These are phyloP conservation scores for Fusarium pseudocircinatum DNA, from an alignment of 2,329 filamentous ascomycete genomes.

Conservation along the genomic window DNA sequence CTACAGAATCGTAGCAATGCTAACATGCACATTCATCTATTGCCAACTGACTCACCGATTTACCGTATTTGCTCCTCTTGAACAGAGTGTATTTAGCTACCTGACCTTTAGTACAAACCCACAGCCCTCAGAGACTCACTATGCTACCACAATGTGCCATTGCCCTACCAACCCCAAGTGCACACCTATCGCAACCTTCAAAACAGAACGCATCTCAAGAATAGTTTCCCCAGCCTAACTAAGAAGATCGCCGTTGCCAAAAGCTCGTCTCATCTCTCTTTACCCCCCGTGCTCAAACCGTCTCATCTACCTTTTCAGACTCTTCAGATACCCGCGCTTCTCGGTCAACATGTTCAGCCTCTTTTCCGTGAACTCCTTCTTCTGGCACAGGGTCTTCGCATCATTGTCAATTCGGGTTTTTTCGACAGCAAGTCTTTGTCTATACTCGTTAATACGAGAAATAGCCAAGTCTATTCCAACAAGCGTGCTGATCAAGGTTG, in stretches of 20 bases:
- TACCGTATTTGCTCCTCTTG: accelerated
- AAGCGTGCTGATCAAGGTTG: neutral
- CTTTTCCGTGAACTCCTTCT: accelerated
- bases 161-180: accelerated
- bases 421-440: accelerated
- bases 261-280: accelerated
- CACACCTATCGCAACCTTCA: neutral
- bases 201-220: neutral
- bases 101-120: neutral
- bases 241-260: neutral
- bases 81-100: neutral
- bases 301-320: neutral
- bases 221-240: neutral
- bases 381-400: accelerated
- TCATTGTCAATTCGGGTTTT: accelerated
- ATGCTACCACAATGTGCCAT: neutral
- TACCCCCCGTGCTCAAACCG: neutral
- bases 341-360: accelerated
- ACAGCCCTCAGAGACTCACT: neutral
- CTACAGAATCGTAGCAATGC: accelerated
- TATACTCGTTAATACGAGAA: neutral
- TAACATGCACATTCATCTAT: accelerated
- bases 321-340: neutral
- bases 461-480: neutral
- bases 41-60: accelerated